Conservation (phyloP, 257 asterid species). For the Capsicum chinense region DNA sequence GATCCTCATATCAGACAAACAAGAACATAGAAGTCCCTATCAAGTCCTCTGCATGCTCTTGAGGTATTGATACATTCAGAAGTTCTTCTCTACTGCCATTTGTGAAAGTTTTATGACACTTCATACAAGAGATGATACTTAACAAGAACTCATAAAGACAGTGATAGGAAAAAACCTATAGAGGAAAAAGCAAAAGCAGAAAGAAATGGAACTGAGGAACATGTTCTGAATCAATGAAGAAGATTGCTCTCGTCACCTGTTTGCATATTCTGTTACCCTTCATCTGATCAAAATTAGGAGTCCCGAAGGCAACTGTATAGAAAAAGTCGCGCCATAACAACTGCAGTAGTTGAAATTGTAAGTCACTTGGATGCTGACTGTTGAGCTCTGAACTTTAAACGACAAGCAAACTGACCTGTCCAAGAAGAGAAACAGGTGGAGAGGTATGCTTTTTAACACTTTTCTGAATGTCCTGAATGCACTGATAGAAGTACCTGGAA, state of each 20-base stretch:
- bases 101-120: not conserved
- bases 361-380: slow-evolving; percentile 31
- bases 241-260: slow-evolving; percentile 58
- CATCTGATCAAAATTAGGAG: slow-evolving; percentile 88
- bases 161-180: not conserved
- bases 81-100: not conserved
- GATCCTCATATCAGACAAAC: slow-evolving; percentile 3
- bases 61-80: not conserved
- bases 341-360: slow-evolving; percentile 49
- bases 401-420: slow-evolving; percentile 63
- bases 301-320: slow-evolving; percentile 84
- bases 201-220: slow-evolving; percentile 1
- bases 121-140: not conserved
- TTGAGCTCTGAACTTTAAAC: not conserved
- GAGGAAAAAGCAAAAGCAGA: not conserved
- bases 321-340: slow-evolving; percentile 94
- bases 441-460: slow-evolving; percentile 71
- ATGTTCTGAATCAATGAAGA: slow-evolving; percentile 21
- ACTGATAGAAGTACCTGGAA: slow-evolving; percentile 91
- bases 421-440: slow-evolving; percentile 99
- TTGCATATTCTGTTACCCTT: slow-evolving; percentile 83
- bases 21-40: not conserved
- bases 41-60: not conserved
- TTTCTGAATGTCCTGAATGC: slow-evolving; percentile 77
- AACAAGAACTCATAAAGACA: not conserved